Conservation (phyloP, 2,329 filamentous ascomycete species). For the Botrytis tulipae region DNA sequence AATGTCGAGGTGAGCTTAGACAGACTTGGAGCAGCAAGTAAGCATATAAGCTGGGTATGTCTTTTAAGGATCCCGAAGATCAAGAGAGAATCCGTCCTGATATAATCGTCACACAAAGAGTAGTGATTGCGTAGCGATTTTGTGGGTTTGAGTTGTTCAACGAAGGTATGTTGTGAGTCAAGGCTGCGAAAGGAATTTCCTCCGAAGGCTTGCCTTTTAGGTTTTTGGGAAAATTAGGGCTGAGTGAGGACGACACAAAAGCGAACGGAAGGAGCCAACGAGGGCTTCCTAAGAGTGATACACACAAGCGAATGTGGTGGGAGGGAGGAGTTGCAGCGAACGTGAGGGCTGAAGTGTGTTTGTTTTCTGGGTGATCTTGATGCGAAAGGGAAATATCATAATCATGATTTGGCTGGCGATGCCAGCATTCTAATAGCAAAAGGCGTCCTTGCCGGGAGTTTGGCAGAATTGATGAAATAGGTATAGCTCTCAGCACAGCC, state of each 20-base stretch:
- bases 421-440: slow-evolving; percentile 35
- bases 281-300: slow-evolving; percentile 59
- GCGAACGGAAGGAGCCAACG: slow-evolving; percentile 74
- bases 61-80: slow-evolving; percentile 6
- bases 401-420: slow-evolving; percentile 31
- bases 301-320: slow-evolving; percentile 38
- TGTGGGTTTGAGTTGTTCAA: slow-evolving; percentile 20
- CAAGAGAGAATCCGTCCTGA: slow-evolving; percentile 19
- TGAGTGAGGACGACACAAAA: slow-evolving; percentile 44
- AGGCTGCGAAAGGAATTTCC: slow-evolving; percentile 28
- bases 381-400: slow-evolving; percentile 23
- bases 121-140: slow-evolving; percentile 12
- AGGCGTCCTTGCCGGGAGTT: slow-evolving; percentile 19
- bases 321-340: slow-evolving; percentile 24
- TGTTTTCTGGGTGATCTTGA: slow-evolving; percentile 13
- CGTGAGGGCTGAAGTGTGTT: slow-evolving; percentile 20
- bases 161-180: slow-evolving; percentile 25
- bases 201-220: slow-evolving; percentile 35
- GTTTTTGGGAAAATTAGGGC: slow-evolving; percentile 27
- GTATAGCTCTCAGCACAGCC: slow-evolving; percentile 24
- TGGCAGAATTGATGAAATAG: slow-evolving; percentile 22
- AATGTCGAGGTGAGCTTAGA: slow-evolving; percentile 23
- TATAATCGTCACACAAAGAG: slow-evolving; percentile 22
- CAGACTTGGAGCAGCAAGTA: slow-evolving; percentile 25
- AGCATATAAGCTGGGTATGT: slow-evolving; percentile 30